These are phyloP conservation scores for Yamadazyma membranifaciens DNA, from an alignment of 1,139 yeast species.

Conservation along the genomic window DNA sequence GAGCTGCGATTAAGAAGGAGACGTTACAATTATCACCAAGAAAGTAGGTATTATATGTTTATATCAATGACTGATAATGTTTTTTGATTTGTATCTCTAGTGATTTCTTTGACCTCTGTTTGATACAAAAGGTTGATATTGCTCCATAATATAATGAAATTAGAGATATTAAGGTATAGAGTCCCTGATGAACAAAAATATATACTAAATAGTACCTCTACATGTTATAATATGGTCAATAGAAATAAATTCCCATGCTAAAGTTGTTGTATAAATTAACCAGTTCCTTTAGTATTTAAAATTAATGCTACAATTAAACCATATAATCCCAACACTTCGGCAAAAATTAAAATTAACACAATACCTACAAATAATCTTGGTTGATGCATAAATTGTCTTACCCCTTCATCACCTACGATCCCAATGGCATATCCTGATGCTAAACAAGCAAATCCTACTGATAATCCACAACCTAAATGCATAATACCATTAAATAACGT, in stretches of 20 bases:
- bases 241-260: no score
- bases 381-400: slow-evolving; percentile 93
- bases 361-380: slow-evolving; percentile 97
- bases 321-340: slow-evolving; percentile 96
- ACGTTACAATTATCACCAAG: slow-evolving; percentile 56
- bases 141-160: no score
- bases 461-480: slow-evolving; percentile 94
- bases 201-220: neutral
- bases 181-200: neutral
- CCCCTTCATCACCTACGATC: slow-evolving; percentile 98
- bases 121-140: no score
- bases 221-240: no score
- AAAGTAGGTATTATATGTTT: slow-evolving; percentile 22
- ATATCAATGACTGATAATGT: no score
- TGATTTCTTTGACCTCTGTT: no score
- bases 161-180: no score
- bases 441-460: slow-evolving; percentile 94
- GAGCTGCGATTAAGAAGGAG: slow-evolving; percentile 57
- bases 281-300: slow-evolving; percentile 75
- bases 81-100: no score
- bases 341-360: slow-evolving; percentile 95
- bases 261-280: slow-evolving; percentile 1
- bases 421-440: slow-evolving; percentile 99
- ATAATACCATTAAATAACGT: slow-evolving; percentile 92
- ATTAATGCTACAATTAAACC: slow-evolving; percentile 93